Percentiles rank a stretch among this genome's conserved stretches.
Evolutionary conservation across 306 rosid species (phyloP).

Genomic region (Trichosanthes cucumerina): DNA sequence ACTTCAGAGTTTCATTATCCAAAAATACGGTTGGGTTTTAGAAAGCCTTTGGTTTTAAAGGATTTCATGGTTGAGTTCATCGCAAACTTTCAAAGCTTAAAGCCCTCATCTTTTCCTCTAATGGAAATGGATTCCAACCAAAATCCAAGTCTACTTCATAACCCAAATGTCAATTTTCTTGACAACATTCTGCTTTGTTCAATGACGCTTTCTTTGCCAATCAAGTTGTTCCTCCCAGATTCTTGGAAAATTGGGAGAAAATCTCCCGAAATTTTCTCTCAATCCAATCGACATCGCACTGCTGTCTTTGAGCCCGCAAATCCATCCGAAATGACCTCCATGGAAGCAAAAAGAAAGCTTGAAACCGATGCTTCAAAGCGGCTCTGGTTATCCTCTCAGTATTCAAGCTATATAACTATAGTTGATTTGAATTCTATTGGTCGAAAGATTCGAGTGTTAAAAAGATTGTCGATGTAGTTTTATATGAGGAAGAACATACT

Average conservation of each 20-base stretch:
- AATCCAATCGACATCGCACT: constrained; percentile 11
- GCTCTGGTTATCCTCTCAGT: constrained; percentile 27
- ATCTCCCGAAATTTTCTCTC: constrained; percentile 27
- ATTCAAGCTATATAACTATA: not conserved
- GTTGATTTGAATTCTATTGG: not conserved
- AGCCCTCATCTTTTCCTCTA: constrained; percentile 46
- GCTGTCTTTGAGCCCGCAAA: constrained; percentile 12
- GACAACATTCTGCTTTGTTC: constrained; percentile 34
- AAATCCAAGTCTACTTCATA: constrained; percentile 11
- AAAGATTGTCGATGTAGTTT: not conserved
- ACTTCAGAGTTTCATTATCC: constrained; percentile 6
- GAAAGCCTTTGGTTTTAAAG: not conserved
- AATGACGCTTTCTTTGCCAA: constrained; percentile 36
- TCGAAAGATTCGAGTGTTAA: not conserved
- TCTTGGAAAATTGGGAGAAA: constrained; percentile 39
- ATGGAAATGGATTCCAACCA: constrained; percentile 51
- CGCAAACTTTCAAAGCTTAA: constrained; percentile 44
- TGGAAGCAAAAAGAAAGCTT: constrained; percentile 41
- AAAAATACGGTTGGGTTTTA: not conserved
- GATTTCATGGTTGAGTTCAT: constrained; percentile 66
- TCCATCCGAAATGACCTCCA: constrained; percentile 16
- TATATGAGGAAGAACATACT: not conserved
- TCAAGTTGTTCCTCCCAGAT: constrained; percentile 25
- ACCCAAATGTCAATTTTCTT: constrained; percentile 36
- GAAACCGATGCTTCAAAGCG: constrained; percentile 29